Conservation (phyloP, 2,329 filamentous ascomycete species). For the Aspergillus pseudoglaucus region DNA sequence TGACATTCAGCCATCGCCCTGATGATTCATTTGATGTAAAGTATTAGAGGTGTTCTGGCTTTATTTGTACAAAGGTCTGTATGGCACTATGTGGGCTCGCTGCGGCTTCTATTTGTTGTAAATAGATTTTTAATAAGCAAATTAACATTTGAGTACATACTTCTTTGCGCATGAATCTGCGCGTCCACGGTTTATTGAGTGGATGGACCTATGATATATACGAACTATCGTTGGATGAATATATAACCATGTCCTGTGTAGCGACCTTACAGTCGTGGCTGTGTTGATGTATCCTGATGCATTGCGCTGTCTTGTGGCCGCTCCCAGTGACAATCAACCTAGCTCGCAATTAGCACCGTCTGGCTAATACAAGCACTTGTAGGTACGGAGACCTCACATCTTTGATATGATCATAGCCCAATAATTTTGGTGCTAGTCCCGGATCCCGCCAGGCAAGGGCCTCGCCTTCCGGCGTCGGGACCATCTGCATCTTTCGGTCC, state of each 20-base stretch:
- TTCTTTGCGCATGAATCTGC: too few species aligned
- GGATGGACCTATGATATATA: too few species aligned
- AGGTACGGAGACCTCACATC: neutral
- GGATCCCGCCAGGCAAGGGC: constrained; percentile 40
- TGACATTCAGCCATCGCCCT: neutral
- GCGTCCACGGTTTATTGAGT: too few species aligned
- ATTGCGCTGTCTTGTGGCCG: neutral
- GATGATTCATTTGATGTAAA: neutral
- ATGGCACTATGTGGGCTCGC: neutral
- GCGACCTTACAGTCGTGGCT: too few species aligned
- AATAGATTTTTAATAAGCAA: neutral
- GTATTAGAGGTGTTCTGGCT: too few species aligned
- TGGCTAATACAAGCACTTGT: neutral
- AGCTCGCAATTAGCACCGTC: neutral
- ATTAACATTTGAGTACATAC: neutral
- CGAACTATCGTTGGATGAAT: too few species aligned
- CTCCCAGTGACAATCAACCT: neutral
- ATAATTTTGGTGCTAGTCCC: constrained; percentile 30
- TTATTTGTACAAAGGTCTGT: neutral
- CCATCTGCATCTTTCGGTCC: constrained; percentile 41
- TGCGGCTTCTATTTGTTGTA: neutral
- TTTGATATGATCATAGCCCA: constrained; percentile 35
- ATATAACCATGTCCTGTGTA: too few species aligned
- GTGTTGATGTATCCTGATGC: too few species aligned
- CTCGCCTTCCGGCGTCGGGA: constrained; percentile 34